Evolutionary conservation across 345 rosid species (phyloP), one percentile per base, ranked within the genome.

Genomic region (Luvunga scandens): DNA sequence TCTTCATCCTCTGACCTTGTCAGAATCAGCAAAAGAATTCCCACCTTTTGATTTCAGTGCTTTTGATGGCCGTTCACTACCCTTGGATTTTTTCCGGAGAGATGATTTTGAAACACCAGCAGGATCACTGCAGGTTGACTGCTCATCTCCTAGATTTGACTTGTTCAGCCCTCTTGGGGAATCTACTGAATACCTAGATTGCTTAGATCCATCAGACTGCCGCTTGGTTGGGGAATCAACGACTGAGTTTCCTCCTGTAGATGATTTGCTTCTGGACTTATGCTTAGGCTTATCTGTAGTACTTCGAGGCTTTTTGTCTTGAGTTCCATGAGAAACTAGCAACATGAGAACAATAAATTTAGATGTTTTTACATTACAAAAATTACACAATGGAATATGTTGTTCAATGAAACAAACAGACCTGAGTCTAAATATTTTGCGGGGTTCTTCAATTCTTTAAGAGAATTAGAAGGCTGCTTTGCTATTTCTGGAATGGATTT

Each of bases 21-120:
- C 61, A 28, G 38, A 18, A 13, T 78, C 85, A 42, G 82, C 7
- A 13, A 63, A 81, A 70, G 77, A 66, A 60, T 71, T 78, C 10
- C 73, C 79, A 2, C 72, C 80, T 79, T 83, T 84, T 4, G 86
- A 84, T 81, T 83, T 87, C 6, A 81, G 36, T n/a, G 85, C 59
- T 66, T 75, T 80, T 7, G 82, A n/a, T 9, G 78, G 27, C 30
- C 83, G 81, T 21, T 78, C 84, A 9, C 39, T 39, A 1, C 72
- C 89, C 60, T 84, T 90, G 3, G 90, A 77, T 71, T 86, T 89
- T 85, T 84, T 90, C 38, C 80, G 71, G 72, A 87, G 75, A 18
- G 79, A 38, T 61, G 83, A 81, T 66, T 84, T 87, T 2, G 89
- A 84, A 59, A 76, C 24, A 27, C 77, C 80, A 12, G 86, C 78